Percentiles rank a stretch among this genome's conserved stretches.
Conservation (phyloP, 2,329 filamentous ascomycete species). For the Trichoderma hamatum region DNA sequence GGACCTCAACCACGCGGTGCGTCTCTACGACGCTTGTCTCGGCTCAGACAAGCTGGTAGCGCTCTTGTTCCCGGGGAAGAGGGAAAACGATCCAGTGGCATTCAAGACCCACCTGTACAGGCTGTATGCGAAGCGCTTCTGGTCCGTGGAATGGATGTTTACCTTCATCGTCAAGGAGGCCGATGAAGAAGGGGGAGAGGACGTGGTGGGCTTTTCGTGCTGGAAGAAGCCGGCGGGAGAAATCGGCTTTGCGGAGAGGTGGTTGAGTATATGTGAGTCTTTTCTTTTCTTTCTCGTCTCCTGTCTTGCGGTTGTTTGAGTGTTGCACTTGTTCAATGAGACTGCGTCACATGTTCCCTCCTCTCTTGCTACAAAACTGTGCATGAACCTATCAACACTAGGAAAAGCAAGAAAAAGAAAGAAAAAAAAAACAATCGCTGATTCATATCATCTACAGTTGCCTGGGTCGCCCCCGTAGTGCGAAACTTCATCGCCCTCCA, state of each 20-base stretch:
- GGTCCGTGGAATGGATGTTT: constrained; percentile 40
- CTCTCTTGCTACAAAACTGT: background rate
- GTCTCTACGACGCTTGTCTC: constrained; percentile 39
- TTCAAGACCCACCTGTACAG: constrained; percentile 33
- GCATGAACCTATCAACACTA: background rate
- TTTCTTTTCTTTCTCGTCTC: background rate
- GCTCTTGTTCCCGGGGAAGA: constrained; percentile 38
- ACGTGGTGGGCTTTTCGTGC: constrained; percentile 39
- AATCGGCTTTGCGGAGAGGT: constrained; percentile 37
- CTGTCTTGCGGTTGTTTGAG: background rate
- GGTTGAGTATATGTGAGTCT: constrained; percentile 39
- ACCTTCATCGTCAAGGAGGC: constrained; percentile 32
- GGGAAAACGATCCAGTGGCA: constrained; percentile 29
- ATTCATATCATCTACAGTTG: constrained; percentile 27
- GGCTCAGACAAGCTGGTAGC: constrained; percentile 38
- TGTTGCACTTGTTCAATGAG: background rate
- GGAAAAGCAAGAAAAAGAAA: background rate
- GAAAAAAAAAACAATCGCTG: background rate
- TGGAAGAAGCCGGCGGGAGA: constrained; percentile 38
- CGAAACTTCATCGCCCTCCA: constrained; percentile 33
- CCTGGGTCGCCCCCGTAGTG: constrained; percentile 40
- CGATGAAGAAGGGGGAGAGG: constrained; percentile 19
- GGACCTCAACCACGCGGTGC: constrained; percentile 36
- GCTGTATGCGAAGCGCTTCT: constrained; percentile 40
- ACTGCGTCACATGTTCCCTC: background rate